These are phyloP conservation scores for Phycomyces blakesleeanus DNA, from an alignment of 192 early-diverging fungal species.

Conservation along the genomic window DNA sequence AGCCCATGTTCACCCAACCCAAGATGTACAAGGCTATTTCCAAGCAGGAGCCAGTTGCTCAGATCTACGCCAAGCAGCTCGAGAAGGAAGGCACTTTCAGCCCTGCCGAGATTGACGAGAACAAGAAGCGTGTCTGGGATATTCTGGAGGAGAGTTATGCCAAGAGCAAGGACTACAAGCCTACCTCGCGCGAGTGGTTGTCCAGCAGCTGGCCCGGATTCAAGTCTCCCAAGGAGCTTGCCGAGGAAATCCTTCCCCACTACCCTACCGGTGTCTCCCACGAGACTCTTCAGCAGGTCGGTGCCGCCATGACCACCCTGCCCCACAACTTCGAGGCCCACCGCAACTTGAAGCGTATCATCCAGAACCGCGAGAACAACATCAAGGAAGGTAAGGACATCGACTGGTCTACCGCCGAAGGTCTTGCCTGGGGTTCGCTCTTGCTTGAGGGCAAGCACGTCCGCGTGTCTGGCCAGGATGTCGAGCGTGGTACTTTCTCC, in stretches of 20 bases:
- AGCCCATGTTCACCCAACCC: conserved; percentile 98
- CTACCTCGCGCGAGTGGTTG: conserved; percentile 90
- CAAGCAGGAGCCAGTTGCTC: conserved; percentile 77
- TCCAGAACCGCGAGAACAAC: conserved; percentile 80
- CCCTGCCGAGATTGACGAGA: conserved; percentile 75
- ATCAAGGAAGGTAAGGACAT: conserved; percentile 76
- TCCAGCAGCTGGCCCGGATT: conserved; percentile 92
- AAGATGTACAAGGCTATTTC: conserved; percentile 92
- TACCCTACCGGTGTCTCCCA: conserved; percentile 67
- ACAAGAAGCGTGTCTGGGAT: conserved; percentile 89
- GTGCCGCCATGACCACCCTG: conserved; percentile 72
- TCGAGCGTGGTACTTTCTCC: conserved; percentile 98
- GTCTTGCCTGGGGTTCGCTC: conserved; percentile 88
- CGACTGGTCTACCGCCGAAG: conserved; percentile 95
- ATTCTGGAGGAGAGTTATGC: conserved; percentile 91
- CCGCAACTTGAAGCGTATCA: conserved; percentile 79
- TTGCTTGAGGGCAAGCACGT: conserved; percentile 90
- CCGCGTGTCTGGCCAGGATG: conserved; percentile 94
- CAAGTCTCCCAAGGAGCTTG: conserved; percentile 72
- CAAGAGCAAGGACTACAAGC: conserved; percentile 86
- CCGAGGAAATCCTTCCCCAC: conserved; percentile 65
- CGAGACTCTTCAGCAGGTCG: conserved; percentile 79
- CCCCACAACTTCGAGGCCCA: conserved; percentile 86
- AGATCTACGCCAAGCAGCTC: conserved; percentile 84
- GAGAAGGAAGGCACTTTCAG: conserved; percentile 82